A percentile compares a stretch with the other conserved stretches of the same genome.
Conservation (phyloP, 148 eudicot genomes). For the Rhododendron simsii region DNA sequence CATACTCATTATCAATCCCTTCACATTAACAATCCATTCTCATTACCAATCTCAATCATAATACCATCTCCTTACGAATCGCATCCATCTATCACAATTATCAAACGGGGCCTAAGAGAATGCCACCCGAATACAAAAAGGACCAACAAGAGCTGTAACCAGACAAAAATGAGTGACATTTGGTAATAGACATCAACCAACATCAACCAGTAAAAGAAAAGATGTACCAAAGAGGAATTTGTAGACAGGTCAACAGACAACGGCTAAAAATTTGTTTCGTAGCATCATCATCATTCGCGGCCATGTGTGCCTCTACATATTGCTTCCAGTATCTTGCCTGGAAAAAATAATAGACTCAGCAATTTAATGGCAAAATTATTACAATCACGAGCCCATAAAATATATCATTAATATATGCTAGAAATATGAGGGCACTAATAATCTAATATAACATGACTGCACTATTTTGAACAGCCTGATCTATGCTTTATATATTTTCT, state of each 20-base stretch:
- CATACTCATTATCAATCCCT: no score
- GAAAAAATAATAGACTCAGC: not conserved
- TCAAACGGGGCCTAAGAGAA: no score
- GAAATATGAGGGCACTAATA: not conserved
- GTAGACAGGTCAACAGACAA: slow-evolving; percentile 81
- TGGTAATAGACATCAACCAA: not conserved
- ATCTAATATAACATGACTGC: not conserved
- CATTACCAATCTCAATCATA: no score
- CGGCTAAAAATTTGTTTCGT: slow-evolving; percentile 90
- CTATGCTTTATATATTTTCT: not conserved
- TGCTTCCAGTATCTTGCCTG: slow-evolving; percentile 99
- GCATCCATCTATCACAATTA: no score
- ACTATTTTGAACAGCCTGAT: not conserved
- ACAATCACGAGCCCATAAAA: not conserved
- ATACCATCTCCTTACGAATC: no score
- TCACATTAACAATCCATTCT: no score
- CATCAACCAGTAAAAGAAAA: not conserved
- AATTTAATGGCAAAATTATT: not conserved
- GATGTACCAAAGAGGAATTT: slow-evolving; percentile 84
- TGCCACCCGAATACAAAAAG: no score
- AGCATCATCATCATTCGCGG: slow-evolving; percentile 85
- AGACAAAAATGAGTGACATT: not conserved
- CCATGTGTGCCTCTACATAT: slow-evolving; percentile 97
- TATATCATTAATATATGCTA: not conserved
- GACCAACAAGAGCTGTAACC: not conserved